Conservation (phyloP, 768 basidiomycete species). For the Lactarius evosmus region DNA sequence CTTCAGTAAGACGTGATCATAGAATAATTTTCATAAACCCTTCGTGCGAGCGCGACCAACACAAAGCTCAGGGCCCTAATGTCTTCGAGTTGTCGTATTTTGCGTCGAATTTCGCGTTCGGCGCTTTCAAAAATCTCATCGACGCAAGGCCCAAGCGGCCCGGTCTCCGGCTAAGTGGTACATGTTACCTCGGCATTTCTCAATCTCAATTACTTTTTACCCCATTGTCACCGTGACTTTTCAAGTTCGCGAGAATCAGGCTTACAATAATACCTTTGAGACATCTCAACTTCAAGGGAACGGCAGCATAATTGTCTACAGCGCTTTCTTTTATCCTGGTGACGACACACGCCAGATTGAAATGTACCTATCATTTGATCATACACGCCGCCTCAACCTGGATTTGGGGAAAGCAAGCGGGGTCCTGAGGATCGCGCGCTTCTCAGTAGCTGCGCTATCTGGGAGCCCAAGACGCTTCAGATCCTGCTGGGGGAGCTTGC, state of each 20-base stretch:
- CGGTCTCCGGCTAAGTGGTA: too few species aligned
- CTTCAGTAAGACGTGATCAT: constrained; percentile 6
- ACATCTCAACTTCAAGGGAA: too few species aligned
- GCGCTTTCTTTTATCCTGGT: neutral
- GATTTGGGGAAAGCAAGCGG: constrained; percentile 84
- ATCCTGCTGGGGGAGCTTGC: constrained; percentile 54
- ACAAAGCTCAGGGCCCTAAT: neutral
- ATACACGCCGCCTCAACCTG: constrained; percentile 35
- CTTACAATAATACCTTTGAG: too few species aligned
- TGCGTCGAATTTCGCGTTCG: neutral
- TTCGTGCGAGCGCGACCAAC: neutral
- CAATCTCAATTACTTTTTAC: too few species aligned
- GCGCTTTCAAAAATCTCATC: too few species aligned
- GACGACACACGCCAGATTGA: neutral
- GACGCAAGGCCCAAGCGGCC: too few species aligned
- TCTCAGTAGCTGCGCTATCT: constrained; percentile 56
- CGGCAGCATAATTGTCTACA: too few species aligned
- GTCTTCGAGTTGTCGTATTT: neutral
- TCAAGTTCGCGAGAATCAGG: too few species aligned
- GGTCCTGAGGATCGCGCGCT: constrained; percentile 68
- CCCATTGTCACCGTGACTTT: too few species aligned
- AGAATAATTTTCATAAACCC: neutral
- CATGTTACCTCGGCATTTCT: too few species aligned
- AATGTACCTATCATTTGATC: neutral
- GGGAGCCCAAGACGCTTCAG: constrained; percentile 67